Percentiles rank a stretch among this genome's conserved stretches.
These are phyloP conservation scores for Sclerospora graminicola DNA, from an alignment of 352 stramenopile genomes.

Conservation along the genomic window DNA sequence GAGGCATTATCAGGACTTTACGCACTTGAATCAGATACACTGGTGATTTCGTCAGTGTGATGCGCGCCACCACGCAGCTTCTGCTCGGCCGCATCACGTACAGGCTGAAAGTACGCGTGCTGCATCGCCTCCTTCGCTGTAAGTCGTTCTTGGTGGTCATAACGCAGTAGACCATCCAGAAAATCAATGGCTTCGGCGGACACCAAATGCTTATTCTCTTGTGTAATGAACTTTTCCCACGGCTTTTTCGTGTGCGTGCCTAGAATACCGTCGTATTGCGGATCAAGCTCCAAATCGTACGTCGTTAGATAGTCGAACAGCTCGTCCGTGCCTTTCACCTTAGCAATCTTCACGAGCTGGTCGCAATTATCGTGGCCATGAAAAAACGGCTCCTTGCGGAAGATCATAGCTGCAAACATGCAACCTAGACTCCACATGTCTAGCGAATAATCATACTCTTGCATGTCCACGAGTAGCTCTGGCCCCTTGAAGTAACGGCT, in stretches of 20 bases:
- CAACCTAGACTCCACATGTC: constrained; percentile 99
- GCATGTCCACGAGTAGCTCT: constrained; percentile 97
- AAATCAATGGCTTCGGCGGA: constrained; percentile 95
- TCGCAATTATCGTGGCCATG: constrained; percentile 99
- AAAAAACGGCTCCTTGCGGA: constrained; percentile 99
- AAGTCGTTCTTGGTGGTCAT: constrained; percentile 96
- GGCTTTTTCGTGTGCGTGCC: constrained; percentile 96
- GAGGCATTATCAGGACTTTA: constrained; percentile 24
- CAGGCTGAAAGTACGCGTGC: constrained; percentile 96
- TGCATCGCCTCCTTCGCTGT: constrained; percentile 98
- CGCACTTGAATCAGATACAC: constrained; percentile 63
- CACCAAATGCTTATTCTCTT: constrained; percentile 97
- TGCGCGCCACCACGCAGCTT: constrained; percentile 43
- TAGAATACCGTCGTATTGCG: constrained; percentile 97
- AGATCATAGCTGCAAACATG: constrained; percentile 99
- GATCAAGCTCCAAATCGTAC: constrained; percentile 98
- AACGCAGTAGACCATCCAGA: constrained; percentile 71
- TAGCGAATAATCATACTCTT: constrained; percentile 99
- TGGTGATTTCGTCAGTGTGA: constrained; percentile 63
- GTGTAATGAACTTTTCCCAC: constrained; percentile 98
- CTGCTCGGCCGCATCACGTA: constrained; percentile 74
- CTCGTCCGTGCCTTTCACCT: constrained; percentile 96
- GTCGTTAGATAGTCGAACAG: constrained; percentile 98
- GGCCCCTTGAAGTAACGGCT: constrained; percentile 99
- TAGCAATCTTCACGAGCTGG: constrained; percentile 98